These are phyloP conservation scores for Viridothelium virens DNA, from an alignment of 495 filamentous ascomycete species.

Conservation along the genomic window DNA sequence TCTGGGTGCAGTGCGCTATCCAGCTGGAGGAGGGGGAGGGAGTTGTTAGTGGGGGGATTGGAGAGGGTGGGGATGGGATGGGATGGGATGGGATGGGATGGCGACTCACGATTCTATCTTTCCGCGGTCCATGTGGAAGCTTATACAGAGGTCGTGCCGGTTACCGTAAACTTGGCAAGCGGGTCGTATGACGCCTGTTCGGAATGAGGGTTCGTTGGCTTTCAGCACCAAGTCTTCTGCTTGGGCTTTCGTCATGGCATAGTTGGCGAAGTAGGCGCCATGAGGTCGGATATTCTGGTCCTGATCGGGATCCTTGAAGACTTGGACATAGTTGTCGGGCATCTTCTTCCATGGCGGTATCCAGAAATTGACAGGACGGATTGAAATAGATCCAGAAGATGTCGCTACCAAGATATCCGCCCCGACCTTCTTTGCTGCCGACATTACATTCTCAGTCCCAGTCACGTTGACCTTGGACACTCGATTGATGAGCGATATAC, in stretches of 20 bases:
- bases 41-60: neutral
- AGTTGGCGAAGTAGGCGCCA: neutral
- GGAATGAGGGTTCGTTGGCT: constrained; percentile 1
- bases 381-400: constrained; percentile 10
- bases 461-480: constrained; percentile 3
- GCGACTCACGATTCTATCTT: neutral
- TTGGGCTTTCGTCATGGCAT: constrained; percentile 14
- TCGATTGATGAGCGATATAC: neutral
- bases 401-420: constrained; percentile 10
- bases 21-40: neutral
- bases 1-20: neutral
- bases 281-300: neutral
- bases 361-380: constrained; percentile 5
- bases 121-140: neutral
- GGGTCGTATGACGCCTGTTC: constrained; percentile 12
- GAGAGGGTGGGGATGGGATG: neutral
- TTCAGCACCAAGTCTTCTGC: constrained; percentile 6
- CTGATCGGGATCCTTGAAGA: neutral
- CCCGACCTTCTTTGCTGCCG: constrained; percentile 3
- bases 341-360: constrained; percentile 6
- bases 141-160: neutral
- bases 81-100: neutral
- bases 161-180: neutral
- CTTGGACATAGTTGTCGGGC: neutral
- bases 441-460: constrained; percentile 7